Evolutionary conservation across 2,329 filamentous ascomycete species (phyloP), one percentile per base, ranked within the genome.

Genomic region (Fusarium stilboides): DNA sequence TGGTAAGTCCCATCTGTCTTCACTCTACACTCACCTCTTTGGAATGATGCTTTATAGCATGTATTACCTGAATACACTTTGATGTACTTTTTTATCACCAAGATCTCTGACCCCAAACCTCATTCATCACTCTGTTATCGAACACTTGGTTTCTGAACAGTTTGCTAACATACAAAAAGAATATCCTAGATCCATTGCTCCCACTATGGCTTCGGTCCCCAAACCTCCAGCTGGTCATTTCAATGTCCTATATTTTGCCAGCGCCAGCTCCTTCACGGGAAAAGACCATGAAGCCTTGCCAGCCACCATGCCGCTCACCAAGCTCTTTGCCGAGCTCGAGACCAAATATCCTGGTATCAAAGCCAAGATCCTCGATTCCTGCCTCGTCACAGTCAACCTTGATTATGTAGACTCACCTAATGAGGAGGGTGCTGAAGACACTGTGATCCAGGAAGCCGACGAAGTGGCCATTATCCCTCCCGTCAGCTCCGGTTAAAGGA

Each of bases 391-490:
- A 24, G 82, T 97, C 76, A 96, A 97, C 71, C 81, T 95, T 55
- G 87, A 93, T 61, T 97, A 97, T 80, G 89, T 95, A 75, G 92
- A 96, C 76, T 73, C 93, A 13, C 83, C 86, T 13, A 83, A 83
- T 40, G 80, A 80, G 33, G 79, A 79, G 19, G 78, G 80, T 19
- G 75, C 74, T 17, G 75, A 76, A 10, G 81, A 81, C 17, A 71
- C 83, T 26, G 77, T 88, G 57, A 91, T 97, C 59, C 80, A 88
- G 52, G 88, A 88, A 66, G 92, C 91, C 28, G 93, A 97, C 76
- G 94, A 97, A 81, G 92, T 97, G 57, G 94, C 92, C 42, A 91
- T 97, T 36, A 95, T 97, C 59, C 93, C 94, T 34, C 93, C 94
- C 12, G 94, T 97, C 70, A 97, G 93, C 83, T 94, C 93, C 37